phyloP scores from a whole-genome alignment of 2,329 filamentous ascomycete species.

The Pleoardoris graminearum region DNA sequence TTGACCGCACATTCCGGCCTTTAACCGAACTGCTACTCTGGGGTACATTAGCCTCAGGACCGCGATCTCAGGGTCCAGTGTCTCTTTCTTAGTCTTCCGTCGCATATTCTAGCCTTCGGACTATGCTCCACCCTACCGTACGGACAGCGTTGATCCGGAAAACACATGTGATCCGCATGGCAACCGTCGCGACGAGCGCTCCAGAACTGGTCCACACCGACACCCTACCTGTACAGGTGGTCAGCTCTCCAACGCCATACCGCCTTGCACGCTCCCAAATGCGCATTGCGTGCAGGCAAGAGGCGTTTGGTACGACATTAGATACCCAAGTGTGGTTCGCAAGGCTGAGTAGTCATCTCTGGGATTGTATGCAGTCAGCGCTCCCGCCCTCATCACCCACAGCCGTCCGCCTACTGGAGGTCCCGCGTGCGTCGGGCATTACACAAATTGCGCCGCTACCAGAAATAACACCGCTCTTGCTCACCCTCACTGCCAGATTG shows the following conservation, averaged over 20 bases:
- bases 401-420: conserved; percentile 1
- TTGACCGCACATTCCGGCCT: conserved; percentile 3
- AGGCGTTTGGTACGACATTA: conserved; percentile 4
- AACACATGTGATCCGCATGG: conserved; percentile 8
- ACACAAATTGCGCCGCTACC: conserved; percentile 6
- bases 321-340: conserved; percentile 18
- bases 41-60: conserved; percentile 36
- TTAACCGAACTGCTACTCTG: conserved; percentile 33
- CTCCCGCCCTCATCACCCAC: conserved; percentile 21
- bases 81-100: conserved; percentile 23
- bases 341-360: conserved; percentile 36
- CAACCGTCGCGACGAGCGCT: neutral
- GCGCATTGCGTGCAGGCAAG: too few species aligned
- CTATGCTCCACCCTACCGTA: conserved; percentile 5
- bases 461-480: conserved; percentile 1
- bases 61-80: conserved; percentile 34
- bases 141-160: conserved; percentile 6
- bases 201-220: neutral
- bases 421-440: conserved; percentile 12
- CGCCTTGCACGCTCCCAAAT: neutral
- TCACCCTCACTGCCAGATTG: neutral
- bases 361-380: conserved; percentile 35
- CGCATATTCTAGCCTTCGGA: conserved; percentile 31
- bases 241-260: conserved; percentile 6
- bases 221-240: neutral